These are phyloP conservation scores for Teratosphaeria gauchensis DNA, from an alignment of 2,329 filamentous ascomycete species.

Conservation along the genomic window DNA sequence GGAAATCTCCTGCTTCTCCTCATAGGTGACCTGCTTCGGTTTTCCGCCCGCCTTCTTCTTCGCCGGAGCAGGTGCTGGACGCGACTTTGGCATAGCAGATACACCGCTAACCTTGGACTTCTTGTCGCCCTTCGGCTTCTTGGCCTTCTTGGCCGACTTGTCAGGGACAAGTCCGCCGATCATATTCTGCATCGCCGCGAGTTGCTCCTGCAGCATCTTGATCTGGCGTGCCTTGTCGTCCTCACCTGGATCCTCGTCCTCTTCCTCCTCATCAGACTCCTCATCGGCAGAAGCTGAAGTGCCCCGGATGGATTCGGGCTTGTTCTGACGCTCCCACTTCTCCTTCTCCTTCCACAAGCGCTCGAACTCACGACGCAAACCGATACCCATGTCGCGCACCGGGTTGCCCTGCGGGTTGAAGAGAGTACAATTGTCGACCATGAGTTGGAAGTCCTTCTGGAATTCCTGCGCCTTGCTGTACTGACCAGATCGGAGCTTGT, in stretches of 20 bases:
- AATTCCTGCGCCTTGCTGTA: conserved; percentile 80
- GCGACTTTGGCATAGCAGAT: conserved; percentile 4
- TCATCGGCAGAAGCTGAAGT: conserved; percentile 60
- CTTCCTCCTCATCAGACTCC: conserved; percentile 55
- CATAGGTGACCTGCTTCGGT: conserved; percentile 55
- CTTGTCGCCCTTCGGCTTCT: conserved; percentile 12
- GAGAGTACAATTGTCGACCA: conserved; percentile 81
- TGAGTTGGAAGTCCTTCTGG: conserved; percentile 69
- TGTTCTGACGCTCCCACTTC: conserved; percentile 68
- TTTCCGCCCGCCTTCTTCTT: conserved; percentile 36
- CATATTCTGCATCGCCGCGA: conserved; percentile 45
- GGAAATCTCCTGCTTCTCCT: conserved; percentile 87
- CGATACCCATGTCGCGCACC: conserved; percentile 61
- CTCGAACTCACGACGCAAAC: conserved; percentile 67
- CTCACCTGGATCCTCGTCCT: conserved; percentile 40
- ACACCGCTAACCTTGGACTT: conserved; percentile 6
- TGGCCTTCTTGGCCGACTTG: conserved; percentile 31
- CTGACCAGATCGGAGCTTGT: conserved; percentile 66
- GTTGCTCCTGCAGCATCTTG: conserved; percentile 61
- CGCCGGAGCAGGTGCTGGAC: conserved; percentile 28
- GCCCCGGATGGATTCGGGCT: conserved; percentile 53
- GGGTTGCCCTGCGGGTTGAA: conserved; percentile 79
- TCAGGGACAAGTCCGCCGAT: conserved; percentile 23
- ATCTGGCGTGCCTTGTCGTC: conserved; percentile 42
- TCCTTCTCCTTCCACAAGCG: conserved; percentile 68